Base-by-base conservation (phyloP, 148 eudicot species). In the Heliosperma pusillum region DNA sequence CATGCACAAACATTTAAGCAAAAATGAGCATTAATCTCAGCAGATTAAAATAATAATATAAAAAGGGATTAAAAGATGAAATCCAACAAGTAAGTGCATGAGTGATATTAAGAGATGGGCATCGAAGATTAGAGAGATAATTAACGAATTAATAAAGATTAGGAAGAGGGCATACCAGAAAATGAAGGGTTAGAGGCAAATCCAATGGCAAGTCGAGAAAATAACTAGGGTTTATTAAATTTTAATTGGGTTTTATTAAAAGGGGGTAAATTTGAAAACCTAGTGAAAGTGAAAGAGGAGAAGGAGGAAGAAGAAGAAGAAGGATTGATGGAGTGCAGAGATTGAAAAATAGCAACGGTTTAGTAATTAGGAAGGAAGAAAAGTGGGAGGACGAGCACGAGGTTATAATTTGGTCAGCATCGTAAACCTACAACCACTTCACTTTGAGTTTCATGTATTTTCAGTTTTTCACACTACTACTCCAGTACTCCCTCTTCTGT, bases 101-200 rank as follows among this genome's bases (percentile, higher is more conserved):
- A 68, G 22, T 42, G 19, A 45, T 3, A 36, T 64, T 1, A 68
- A 68, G 1, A 40, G n/a, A 6, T 65, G 70, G 50, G 70, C 7
- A 56, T 25, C 25, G 10, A 5, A 24, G 16, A 25, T 33, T n/a
- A 57, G 17, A 16, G 16, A 19, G 2, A 44, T 20, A 69, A 47
- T 22, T 20, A 50, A 47, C 3, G 1, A 47, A 24, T 22, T 13
- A 36, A 8, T 21, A 20, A 66, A 44, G 7, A 68, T 17, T 22
- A 45, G 7, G 25, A 66, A 66, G 20, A 30, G 53, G 71, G 52
- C 71, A n/a, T 53, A 70, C 73, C 73, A 5, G 13, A 50, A 53
- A 70, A 70, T 52, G 29, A 25, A 70, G 73, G 11, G 19, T 70
- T 44, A 0, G 42, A 7, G 42, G 42, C 21, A 50, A 69, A 69